A percentile compares a stretch with the other conserved stretches of the same genome.
phyloP scores from a whole-genome alignment of 2,329 filamentous ascomycete genomes.

The Pleomassaria siparia region DNA sequence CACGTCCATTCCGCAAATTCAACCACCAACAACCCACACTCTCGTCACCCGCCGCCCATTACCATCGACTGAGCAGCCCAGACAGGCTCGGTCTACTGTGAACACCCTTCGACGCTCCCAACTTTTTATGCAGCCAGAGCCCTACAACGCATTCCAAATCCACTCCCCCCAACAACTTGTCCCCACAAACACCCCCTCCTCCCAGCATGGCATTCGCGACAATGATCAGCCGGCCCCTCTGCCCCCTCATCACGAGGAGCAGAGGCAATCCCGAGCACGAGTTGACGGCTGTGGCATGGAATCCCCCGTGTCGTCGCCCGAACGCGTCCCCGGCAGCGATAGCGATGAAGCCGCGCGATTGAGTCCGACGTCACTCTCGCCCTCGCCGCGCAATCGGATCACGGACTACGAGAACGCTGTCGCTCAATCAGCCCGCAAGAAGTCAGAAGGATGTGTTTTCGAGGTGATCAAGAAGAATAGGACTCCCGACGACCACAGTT shows the following conservation, averaged over 20 bases:
- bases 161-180: constrained; percentile 43
- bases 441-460: constrained; percentile 50
- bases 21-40: constrained; percentile 5
- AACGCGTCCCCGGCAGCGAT: constrained; percentile 11
- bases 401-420: constrained; percentile 58
- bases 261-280: constrained; percentile 17
- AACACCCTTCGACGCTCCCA: constrained; percentile 33
- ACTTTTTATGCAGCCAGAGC: constrained; percentile 68
- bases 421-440: constrained; percentile 41
- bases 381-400: constrained; percentile 54
- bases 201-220: constrained; percentile 62
- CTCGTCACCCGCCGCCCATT: constrained; percentile 8
- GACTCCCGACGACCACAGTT: constrained; percentile 47
- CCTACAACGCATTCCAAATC: constrained; percentile 52
- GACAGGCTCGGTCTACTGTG: constrained; percentile 58
- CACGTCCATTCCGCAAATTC: not conserved
- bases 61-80: constrained; percentile 39
- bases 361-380: constrained; percentile 42
- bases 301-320: constrained; percentile 14
- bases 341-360: constrained; percentile 27
- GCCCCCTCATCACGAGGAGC: constrained; percentile 43
- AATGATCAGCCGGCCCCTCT: constrained; percentile 49
- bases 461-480: constrained; percentile 54
- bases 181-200: constrained; percentile 41
- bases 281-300: constrained; percentile 20